A percentile compares a stretch with the other conserved stretches of the same genome.
These are phyloP conservation scores for Biscutella auriculata DNA, from an alignment of 441 rosid genomes.

Conservation along the genomic window DNA sequence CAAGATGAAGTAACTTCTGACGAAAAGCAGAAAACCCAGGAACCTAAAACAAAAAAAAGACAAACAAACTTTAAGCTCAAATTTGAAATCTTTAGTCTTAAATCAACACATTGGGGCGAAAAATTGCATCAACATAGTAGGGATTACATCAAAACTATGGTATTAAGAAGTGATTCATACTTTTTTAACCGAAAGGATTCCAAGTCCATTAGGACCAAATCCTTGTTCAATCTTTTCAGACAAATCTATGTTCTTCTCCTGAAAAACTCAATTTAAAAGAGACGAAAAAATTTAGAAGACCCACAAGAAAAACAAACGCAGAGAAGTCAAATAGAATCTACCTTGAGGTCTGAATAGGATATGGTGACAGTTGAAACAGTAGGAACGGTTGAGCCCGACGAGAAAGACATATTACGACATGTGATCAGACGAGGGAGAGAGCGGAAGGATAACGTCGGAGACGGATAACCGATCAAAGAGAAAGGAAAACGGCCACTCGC, in stretches of 20 bases:
- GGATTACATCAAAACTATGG: no score
- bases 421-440: constrained; percentile 11
- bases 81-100: not conserved
- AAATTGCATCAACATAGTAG: not conserved
- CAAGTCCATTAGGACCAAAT: constrained; percentile 78
- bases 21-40: constrained; percentile 70
- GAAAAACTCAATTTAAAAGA: constrained; percentile 17
- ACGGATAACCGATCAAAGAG: not conserved
- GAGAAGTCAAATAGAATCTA: not conserved
- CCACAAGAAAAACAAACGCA: not conserved
- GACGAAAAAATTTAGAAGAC: not conserved
- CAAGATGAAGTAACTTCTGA: constrained; percentile 57
- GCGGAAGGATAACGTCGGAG: not conserved
- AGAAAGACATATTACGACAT: constrained; percentile 30
- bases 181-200: constrained; percentile 58
- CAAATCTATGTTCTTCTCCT: constrained; percentile 58
- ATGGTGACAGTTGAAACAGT: constrained; percentile 57
- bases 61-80: not conserved
- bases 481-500: not conserved
- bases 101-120: not conserved
- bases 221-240: constrained; percentile 69
- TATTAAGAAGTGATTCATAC: constrained; percentile 18
- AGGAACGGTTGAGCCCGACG: constrained; percentile 29
- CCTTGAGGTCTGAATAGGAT: constrained; percentile 69
- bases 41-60: constrained; percentile 30